These are phyloP conservation scores for Aspergillus avenaceus DNA, from an alignment of 495 filamentous ascomycete species.

Conservation along the genomic window DNA sequence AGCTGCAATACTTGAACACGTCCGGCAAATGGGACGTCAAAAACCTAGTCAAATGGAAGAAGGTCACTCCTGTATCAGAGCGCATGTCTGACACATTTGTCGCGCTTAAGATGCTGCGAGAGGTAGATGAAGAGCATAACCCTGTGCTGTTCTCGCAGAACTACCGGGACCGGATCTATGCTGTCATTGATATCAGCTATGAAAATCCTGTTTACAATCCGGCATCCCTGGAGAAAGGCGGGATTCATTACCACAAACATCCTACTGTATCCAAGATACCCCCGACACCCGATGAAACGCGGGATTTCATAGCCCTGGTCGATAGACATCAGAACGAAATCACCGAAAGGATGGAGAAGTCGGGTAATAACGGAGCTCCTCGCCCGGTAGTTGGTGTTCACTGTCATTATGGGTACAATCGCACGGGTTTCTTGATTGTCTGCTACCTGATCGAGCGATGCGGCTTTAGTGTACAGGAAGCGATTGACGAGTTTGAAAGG, in stretches of 20 bases:
- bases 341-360: constrained; percentile 31
- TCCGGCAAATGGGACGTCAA: constrained; percentile 98
- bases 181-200: constrained; percentile 85
- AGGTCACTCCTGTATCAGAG: constrained; percentile 69
- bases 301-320: constrained; percentile 72
- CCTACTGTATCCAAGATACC: constrained; percentile 91
- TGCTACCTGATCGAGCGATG: constrained; percentile 84
- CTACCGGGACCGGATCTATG: constrained; percentile 62
- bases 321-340: constrained; percentile 58
- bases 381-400: constrained; percentile 71
- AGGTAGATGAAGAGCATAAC: constrained; percentile 79
- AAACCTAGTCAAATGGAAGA: constrained; percentile 88
- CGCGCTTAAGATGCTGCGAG: constrained; percentile 83
- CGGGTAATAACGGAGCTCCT: constrained; percentile 43
- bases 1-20: constrained; percentile 77
- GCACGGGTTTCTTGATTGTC: constrained; percentile 87
- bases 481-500: constrained; percentile 73
- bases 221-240: constrained; percentile 63
- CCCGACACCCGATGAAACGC: constrained; percentile 70
- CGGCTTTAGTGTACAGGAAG: constrained; percentile 67
- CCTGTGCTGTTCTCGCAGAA: constrained; percentile 67
- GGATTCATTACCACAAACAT: constrained; percentile 80
- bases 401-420: constrained; percentile 93
- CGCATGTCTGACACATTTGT: constrained; percentile 73
- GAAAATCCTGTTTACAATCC: constrained; percentile 83